Evolutionary conservation across 2,329 filamentous ascomycete species (phyloP), one percentile per base, ranked within the genome.

Genomic region (Aaosphaeria pasadenensis): DNA sequence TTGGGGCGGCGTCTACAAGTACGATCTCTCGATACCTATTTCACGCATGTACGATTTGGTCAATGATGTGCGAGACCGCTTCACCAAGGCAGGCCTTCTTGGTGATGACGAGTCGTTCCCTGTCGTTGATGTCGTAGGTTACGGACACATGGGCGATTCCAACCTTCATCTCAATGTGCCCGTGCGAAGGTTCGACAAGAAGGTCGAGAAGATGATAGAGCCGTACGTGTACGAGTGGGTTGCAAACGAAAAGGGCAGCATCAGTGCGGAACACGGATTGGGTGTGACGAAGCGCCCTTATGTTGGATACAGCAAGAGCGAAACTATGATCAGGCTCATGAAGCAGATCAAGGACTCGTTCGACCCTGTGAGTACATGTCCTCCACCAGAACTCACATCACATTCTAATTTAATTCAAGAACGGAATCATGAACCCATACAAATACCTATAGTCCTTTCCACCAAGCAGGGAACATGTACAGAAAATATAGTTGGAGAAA

Each of bases 161-260:
- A 99, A 99, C 72, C 74, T 99, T 56, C 95, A 99, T 73, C 78
- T 99, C 57, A 99, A 99, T 71, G 82, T 99, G 32, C 81, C 88
- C 1, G 87, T 89, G 13, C 78, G 91, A 52, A 77, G 86, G 52
- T 97, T 94, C 71, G 89, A 94, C 71, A 88, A 91, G 73, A 78
- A 83, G 48, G 89, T 99, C 29, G 94, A 99, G 74, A 83, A 88
- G 71, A 78, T 83, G 29, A 80, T 99, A 36, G 94, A 99, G 76
- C 94, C 95, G 0, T 99, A 88, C 74, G 89, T 99, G 28, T 99
- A 96, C 67, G 91, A 99, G 74, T 99, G 94, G 94, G 92, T 97
- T 57, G 79, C 86, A 61, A 84, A 89, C 75, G 82, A 88, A 42
- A 86, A 87, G 54, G 94, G 94, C 52, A 96, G 91, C 71, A 96